Base-by-base conservation (phyloP, 345 rosid genomes). In the Ceriops zippeliana region DNA sequence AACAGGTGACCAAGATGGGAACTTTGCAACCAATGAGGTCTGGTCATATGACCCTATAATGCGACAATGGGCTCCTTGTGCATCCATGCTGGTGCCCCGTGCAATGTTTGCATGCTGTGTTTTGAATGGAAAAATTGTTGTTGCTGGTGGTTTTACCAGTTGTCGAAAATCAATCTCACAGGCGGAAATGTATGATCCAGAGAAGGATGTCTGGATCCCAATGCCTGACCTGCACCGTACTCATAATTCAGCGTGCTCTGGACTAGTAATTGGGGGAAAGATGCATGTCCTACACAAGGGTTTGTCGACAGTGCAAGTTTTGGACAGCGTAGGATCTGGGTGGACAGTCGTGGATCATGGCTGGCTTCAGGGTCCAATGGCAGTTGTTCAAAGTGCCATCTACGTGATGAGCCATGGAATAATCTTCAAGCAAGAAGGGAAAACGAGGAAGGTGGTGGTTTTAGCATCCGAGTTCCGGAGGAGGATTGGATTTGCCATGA, bases 1-100 rank as follows among this genome's bases (percentile, higher is more conserved):
- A 62, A 93, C 97, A 1, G 98, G 99, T 21, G 99, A 95, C 66
- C 99, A 95, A 63, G 87, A 89, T 57, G 99, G 99, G 35, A 91
- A 90, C 66, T 95, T 93, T 68, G 97, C 97, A 0, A 88, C 96
- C 7, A 85, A 86, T 63, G 96, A 95, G 78, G 97, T 95, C 49
- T 95, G 97, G 97, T 87, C 91, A 31, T 95, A 88, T 75, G 99
- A 95, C 70, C 92, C 89, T 46, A 69, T 91, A n/a, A 62, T 70
- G 49, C 83, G 90, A 26, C 84, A 68, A n/a, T 95, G 99, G 99
- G 68, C 84, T 9, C 81, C 76, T 0, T 58, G 86, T 10, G 86
- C 93, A 20, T 70, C 97, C 19, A 95, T 95, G 99, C 89, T 87
- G 22, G 95, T 95, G 15, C 90, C 99, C 15, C 93, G 97, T 51